A percentile compares a stretch with the other conserved stretches of the same genome.
Conservation (phyloP, 2,329 filamentous ascomycete species). For the Neonectria coccinea region DNA sequence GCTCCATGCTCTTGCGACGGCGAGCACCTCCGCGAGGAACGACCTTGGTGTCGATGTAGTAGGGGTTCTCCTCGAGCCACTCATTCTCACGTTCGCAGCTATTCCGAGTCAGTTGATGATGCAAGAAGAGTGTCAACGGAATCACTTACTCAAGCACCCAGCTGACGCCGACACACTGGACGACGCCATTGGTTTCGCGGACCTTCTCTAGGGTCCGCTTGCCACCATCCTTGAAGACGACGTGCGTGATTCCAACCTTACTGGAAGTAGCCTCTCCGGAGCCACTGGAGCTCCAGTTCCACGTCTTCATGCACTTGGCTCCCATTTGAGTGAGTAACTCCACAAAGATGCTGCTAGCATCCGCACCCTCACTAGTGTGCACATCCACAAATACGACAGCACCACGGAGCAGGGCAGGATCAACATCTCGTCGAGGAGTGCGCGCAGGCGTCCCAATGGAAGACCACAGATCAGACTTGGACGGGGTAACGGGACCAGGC, state of each 20-base stretch:
- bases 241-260: slow-evolving; percentile 84
- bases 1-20: slow-evolving; percentile 85
- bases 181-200: slow-evolving; percentile 75
- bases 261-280: slow-evolving; percentile 52
- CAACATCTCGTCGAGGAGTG: slow-evolving; percentile 66
- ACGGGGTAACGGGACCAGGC: slow-evolving; percentile 53
- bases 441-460: slow-evolving; percentile 66
- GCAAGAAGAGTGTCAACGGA: not conserved
- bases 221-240: slow-evolving; percentile 89
- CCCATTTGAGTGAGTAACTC: slow-evolving; percentile 85
- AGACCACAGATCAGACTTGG: slow-evolving; percentile 66
- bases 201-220: slow-evolving; percentile 86
- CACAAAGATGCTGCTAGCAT: slow-evolving; percentile 84
- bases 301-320: slow-evolving; percentile 80
- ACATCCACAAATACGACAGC: slow-evolving; percentile 87
- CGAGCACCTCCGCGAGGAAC: slow-evolving; percentile 77
- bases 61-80: slow-evolving; percentile 80
- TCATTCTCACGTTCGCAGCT: slow-evolving; percentile 81
- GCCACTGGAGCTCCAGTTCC: slow-evolving; percentile 75
- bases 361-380: slow-evolving; percentile 82
- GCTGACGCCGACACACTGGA: slow-evolving; percentile 87
- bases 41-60: slow-evolving; percentile 74
- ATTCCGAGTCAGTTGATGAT: slow-evolving; percentile 43
- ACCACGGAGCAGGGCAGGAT: slow-evolving; percentile 70
- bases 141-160: slow-evolving; percentile 87